Percentiles rank a stretch among this genome's conserved stretches.
Conservation (phyloP, 2,329 filamentous ascomycete genomes). For the Ilyonectria sp. region DNA sequence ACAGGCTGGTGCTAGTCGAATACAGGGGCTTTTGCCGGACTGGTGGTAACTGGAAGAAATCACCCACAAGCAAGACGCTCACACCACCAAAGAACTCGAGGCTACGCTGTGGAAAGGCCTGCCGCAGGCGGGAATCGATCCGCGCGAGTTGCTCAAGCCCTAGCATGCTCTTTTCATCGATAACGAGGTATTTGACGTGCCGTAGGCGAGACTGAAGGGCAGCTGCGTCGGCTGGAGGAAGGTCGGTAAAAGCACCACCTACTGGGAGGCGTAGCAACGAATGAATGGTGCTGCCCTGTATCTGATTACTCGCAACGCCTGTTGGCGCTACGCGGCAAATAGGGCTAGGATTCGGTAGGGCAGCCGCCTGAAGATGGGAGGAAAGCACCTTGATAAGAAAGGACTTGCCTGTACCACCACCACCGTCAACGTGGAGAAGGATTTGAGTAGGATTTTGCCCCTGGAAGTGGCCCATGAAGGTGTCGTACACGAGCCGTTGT, state of each 20-base stretch:
- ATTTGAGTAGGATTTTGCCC: background rate
- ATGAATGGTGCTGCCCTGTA: background rate
- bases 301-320: background rate
- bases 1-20: too few relatives aligned
- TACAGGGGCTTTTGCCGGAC: too few relatives aligned
- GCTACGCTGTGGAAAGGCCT: background rate
- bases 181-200: background rate
- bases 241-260: background rate
- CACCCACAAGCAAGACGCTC: too few relatives aligned
- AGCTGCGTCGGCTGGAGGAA: background rate
- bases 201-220: background rate
- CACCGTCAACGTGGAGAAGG: background rate
- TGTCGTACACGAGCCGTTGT: background rate
- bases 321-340: background rate
- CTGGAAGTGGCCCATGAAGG: background rate
- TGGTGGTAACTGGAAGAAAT: too few relatives aligned
- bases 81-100: background rate
- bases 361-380: background rate
- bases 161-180: background rate
- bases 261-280: background rate
- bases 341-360: background rate
- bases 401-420: background rate
- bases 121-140: background rate
- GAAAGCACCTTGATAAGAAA: background rate
- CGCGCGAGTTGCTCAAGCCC: background rate